phyloP scores from a whole-genome alignment of 78 protist genomes.

The Dictyostelium purpureum region DNA sequence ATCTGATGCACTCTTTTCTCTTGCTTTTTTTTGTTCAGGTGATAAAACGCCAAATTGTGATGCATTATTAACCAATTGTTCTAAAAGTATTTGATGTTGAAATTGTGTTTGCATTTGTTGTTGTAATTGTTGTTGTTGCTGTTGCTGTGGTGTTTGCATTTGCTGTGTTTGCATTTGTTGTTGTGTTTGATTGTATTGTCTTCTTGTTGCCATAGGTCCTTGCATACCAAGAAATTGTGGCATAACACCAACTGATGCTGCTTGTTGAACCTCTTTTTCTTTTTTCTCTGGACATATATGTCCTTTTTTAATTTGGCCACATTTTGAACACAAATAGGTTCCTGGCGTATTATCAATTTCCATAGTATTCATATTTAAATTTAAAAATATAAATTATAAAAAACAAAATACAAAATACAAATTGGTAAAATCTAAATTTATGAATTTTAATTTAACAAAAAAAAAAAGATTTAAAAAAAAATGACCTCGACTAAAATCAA shows the following conservation, averaged over 20 bases:
- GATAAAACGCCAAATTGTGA: not conserved
- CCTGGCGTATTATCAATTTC: not conserved
- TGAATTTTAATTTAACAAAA: no score
- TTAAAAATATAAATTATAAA: not conserved
- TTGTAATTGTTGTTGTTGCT: conserved; percentile 35
- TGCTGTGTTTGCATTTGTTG: conserved; percentile 11
- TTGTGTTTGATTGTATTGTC: conserved; percentile 17
- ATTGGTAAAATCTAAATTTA: no score
- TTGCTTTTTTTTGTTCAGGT: conserved; percentile 38
- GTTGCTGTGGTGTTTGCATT: not conserved
- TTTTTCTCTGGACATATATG: conserved; percentile 42
- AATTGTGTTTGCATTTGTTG: not conserved
- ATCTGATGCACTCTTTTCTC: conserved; percentile 49
- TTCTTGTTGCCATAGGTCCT: conserved; percentile 40
- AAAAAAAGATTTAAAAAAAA: not conserved
- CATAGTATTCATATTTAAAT: not conserved
- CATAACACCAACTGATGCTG: not conserved
- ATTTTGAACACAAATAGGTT: conserved; percentile 53
- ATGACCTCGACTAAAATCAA: not conserved
- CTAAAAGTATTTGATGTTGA: not conserved
- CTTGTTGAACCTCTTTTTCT: not conserved
- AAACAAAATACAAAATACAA: not conserved
- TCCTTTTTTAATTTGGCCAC: conserved; percentile 68
- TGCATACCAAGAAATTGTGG: not conserved
- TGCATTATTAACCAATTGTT: not conserved